phyloP scores from a whole-genome alignment of 805 yeast species.

The Middelhovenomyces tepae region DNA sequence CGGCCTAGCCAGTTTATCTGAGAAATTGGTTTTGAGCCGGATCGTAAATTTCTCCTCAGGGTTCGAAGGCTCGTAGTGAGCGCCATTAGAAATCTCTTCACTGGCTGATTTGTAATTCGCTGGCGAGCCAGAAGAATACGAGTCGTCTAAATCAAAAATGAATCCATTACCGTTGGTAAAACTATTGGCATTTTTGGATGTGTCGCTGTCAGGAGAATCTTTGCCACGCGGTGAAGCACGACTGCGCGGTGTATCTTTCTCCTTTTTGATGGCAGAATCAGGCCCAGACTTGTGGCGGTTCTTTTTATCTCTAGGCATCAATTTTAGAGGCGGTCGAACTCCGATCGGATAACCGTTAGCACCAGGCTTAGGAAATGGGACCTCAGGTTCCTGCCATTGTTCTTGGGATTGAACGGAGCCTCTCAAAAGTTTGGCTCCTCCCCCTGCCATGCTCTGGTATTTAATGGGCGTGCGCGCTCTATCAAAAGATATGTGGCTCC shows the following conservation, averaged over 20 bases:
- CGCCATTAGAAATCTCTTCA: not conserved
- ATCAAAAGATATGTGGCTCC: too few relatives aligned
- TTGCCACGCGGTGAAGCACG: not conserved
- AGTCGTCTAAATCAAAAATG: too few relatives aligned
- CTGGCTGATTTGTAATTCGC: slow-evolving; percentile 3
- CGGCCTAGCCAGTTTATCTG: slow-evolving; percentile 13
- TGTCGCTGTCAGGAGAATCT: not conserved
- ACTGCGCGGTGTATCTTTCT: slow-evolving; percentile 1
- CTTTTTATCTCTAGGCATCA: slow-evolving; percentile 35
- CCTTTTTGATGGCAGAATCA: slow-evolving; percentile 7
- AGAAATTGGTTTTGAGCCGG: slow-evolving; percentile 17
- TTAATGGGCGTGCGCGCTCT: too few relatives aligned
- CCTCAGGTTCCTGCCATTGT: slow-evolving; percentile 52
- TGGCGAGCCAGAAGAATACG: too few relatives aligned
- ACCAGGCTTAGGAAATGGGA: slow-evolving; percentile 45
- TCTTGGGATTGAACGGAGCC: too few relatives aligned
- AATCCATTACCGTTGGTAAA: slow-evolving; percentile 1
- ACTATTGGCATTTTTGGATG: slow-evolving; percentile 1
- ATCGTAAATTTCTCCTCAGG: slow-evolving; percentile 15
- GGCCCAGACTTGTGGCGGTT: slow-evolving; percentile 43
- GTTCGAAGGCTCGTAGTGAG: slow-evolving; percentile 10
- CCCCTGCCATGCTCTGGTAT: too few relatives aligned
- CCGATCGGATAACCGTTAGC: slow-evolving; percentile 70
- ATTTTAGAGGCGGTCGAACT: slow-evolving; percentile 53
- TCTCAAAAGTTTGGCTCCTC: too few relatives aligned